Conservation (phyloP, 1,139 yeast species). For the Saccharomyces hybrid region DNA sequence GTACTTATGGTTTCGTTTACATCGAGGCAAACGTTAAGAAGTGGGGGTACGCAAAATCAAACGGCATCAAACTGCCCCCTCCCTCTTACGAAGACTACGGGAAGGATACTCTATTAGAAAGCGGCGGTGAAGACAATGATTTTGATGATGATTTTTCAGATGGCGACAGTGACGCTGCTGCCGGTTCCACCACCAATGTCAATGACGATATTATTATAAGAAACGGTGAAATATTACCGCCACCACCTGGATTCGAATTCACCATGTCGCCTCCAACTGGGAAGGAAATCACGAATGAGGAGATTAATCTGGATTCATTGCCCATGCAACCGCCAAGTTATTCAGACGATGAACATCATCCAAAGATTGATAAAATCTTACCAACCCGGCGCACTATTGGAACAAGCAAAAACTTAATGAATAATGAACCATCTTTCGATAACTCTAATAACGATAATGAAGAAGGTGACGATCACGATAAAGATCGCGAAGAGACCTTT, state of each 20-base stretch:
- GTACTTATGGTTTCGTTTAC: constrained; percentile 87
- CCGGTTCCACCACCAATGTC: constrained; percentile 19
- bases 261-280: constrained; percentile 24
- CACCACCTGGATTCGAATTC: constrained; percentile 33
- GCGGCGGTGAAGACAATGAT: constrained; percentile 33
- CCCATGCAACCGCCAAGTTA: constrained; percentile 36
- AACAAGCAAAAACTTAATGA: background rate
- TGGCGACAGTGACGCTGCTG: constrained; percentile 28
- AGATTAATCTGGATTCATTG: constrained; percentile 29
- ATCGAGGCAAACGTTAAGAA: constrained; percentile 86
- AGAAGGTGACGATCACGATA: constrained; percentile 11
- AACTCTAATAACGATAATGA: constrained; percentile 16
- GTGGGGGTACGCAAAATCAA: constrained; percentile 80
- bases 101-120: constrained; percentile 36
- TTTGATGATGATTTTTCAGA: constrained; percentile 29
- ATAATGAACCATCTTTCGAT: constrained; percentile 7
- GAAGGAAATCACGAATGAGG: constrained; percentile 19
- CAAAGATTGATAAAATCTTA: background rate
- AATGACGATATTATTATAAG: constrained; percentile 17
- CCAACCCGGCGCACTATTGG: constrained; percentile 1
- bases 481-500: constrained; percentile 5
- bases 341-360: constrained; percentile 21
- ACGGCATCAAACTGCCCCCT: constrained; percentile 63
- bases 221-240: constrained; percentile 28
- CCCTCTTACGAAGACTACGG: constrained; percentile 55